Evolutionary conservation across 768 basidiomycete species (phyloP), one percentile per base, ranked within the genome.

Genomic region (Bullera alba): DNA sequence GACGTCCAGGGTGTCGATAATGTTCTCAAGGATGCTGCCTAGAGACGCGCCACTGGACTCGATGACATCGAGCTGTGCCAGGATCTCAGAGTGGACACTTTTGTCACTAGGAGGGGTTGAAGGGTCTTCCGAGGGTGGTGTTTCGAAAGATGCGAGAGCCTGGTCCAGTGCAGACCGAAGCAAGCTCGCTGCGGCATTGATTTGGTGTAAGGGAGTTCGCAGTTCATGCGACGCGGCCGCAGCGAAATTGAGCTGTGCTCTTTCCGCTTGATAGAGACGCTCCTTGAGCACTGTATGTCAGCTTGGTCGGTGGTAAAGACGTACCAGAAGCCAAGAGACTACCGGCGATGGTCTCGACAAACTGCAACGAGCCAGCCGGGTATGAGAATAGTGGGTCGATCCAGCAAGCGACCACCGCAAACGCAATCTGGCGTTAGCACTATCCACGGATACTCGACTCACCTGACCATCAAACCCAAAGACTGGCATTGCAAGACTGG

Each of bases 151-250:
- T 5, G 36, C 26, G 22, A 59, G n/a, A 1, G 53, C 43, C 5
- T 44, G 21, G 15, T 61, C 56, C 5, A 67, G 48, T 10, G 51
- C 29, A n/a, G 36, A 26, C 8, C 62, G 54, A 3, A 67, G 53
- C 15, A 63, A 47, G 34, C 54, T 42, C 0, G 65, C 61, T n/a
- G 65, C 61, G 6, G 59, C 61, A 34, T 60, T 61, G 56, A 69
- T 57, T 47, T 69, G 70, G 55, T 71, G 70, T 29, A 71, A 41
- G 5, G 70, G 70, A 2, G 70, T 71, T n/a, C 67, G 58, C 1
- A 68, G 39, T 38, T 71, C 70, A 34, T 71, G 70, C 39, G 51
- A 56, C 2, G 70, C 67, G 10, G 67, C 63, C 10, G 67, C 59
- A 4, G 70, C 70, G 42, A 71, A 71, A 15, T 57, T 59, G 14